Evolutionary conservation across 1,139 yeast genomes (phyloP), one percentile per base, ranked within the genome.

Genomic region (Taphrina deformans): DNA sequence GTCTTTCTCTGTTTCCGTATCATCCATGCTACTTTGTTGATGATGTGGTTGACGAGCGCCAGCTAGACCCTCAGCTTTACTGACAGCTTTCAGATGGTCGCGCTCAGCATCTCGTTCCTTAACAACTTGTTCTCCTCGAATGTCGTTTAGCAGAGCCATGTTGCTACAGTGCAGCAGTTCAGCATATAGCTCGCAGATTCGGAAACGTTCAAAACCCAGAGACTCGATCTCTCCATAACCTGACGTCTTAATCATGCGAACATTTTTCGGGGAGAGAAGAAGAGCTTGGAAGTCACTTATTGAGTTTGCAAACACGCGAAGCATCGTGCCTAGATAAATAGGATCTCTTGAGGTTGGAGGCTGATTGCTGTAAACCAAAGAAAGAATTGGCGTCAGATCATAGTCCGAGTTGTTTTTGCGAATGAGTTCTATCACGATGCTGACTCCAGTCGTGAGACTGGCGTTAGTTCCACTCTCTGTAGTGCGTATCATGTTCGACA

Each of bases 261-360:
- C 78, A 69, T 67, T 66, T 46, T 67, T 74, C 69, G 71, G 73
- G 69, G 72, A 73, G 1, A 79, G 78, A 55, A 87, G 77, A 78
- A 86, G 80, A 33, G 76, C 77, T 64, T 86, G 84, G 76, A 93
- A 92, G 51, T 84, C 79, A 16, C 88, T 85, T 72, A 93, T 86
- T 63, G 87, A 83, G 69, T 83, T 82, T 2, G 96, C 87, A 76
- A 95, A 92, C 5, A 89, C 85, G 72, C 83, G 84, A 46, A 95
- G 86, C 75, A 93, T 79, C 66, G 91, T 88, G 3, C 99, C 99
- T 69, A 93, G 79, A 75, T 92, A 95, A 62, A 93, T 91, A 2
- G 98, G 96, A 75, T 93, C 99, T 71, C 98, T 83, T 45, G 96
- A 89, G 16, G 88, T 86, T 31, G 99, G 99, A 6, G 98, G 98